These are phyloP conservation scores for Cladosporium velox DNA, from an alignment of 2,329 filamentous ascomycete species.

Conservation along the genomic window DNA sequence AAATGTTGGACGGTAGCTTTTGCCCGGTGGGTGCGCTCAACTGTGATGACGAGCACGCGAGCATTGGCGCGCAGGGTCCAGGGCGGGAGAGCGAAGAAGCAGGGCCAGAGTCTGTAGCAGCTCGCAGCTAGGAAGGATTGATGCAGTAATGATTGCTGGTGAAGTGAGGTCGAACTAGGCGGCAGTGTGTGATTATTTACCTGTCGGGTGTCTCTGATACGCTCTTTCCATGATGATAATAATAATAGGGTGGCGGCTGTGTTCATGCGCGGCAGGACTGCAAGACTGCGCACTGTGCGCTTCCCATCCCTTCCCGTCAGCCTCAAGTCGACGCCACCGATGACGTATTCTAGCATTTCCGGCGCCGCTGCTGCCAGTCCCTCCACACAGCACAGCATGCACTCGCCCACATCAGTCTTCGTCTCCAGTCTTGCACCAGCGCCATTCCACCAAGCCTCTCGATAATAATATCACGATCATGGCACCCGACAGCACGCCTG, in stretches of 20 bases:
- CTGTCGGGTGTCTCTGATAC: not conserved
- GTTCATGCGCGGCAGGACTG: not conserved
- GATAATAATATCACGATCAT: not conserved
- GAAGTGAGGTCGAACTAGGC: not conserved
- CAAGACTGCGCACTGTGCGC: not conserved
- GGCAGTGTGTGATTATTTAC: not conserved
- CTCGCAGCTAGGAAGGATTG: not conserved
- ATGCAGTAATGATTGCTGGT: not conserved
- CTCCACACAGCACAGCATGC: not conserved
- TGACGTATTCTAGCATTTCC: not conserved
- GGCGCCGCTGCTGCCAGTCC: not conserved
- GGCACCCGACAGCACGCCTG: not conserved
- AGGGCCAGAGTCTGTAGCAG: not conserved
- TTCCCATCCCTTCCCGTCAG: not conserved
- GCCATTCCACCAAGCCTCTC: not conserved
- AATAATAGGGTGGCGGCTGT: not conserved
- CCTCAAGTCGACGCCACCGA: not conserved
- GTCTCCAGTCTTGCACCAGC: not conserved
- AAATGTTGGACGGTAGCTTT: slow-evolving; percentile 3
- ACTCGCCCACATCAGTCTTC: not conserved
- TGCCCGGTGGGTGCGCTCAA: not conserved
- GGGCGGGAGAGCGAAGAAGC: not conserved
- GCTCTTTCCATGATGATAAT: not conserved
- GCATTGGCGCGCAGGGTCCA: slow-evolving; percentile 1
- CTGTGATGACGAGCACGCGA: slow-evolving; percentile 7